Conservation (phyloP, 2,329 filamentous ascomycete species). For the Claviceps sp. region DNA sequence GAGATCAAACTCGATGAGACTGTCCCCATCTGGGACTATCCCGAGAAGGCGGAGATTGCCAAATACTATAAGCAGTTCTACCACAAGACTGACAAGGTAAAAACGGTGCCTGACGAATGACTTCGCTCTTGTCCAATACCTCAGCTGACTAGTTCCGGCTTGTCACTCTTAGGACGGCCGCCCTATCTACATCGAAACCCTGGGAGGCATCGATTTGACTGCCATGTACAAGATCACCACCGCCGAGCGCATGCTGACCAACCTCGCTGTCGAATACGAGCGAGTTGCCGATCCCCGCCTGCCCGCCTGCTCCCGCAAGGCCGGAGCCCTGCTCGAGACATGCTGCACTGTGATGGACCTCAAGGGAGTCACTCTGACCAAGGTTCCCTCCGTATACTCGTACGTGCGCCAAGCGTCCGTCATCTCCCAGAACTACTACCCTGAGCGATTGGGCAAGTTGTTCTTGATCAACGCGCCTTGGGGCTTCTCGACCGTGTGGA, state of each 20-base stretch:
- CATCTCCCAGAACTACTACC: slow-evolving; percentile 98
- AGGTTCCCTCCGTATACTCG: slow-evolving; percentile 70
- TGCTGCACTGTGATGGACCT: slow-evolving; percentile 98
- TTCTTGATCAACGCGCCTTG: slow-evolving; percentile 98
- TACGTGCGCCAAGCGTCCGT: slow-evolving; percentile 76
- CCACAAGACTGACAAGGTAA: slow-evolving; percentile 83
- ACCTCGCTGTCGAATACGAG: slow-evolving; percentile 96
- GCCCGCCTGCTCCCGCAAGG: slow-evolving; percentile 88
- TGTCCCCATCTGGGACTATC: slow-evolving; percentile 71
- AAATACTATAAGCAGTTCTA: slow-evolving; percentile 98
- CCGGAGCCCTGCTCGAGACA: slow-evolving; percentile 81
- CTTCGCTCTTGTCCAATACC: background rate
- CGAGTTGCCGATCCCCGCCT: slow-evolving; percentile 86
- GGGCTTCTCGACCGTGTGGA: slow-evolving; percentile 83
- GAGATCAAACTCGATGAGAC: slow-evolving; percentile 74
- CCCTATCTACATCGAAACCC: slow-evolving; percentile 91
- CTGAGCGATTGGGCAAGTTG: slow-evolving; percentile 86
- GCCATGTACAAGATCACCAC: slow-evolving; percentile 91
- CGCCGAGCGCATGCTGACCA: slow-evolving; percentile 85
- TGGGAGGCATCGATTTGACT: slow-evolving; percentile 82
- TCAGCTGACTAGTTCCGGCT: background rate
- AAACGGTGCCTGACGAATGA: background rate
- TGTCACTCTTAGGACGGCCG: slow-evolving; percentile 63
- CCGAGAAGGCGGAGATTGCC: slow-evolving; percentile 70
- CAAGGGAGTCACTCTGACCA: slow-evolving; percentile 79